phyloP scores from a whole-genome alignment of 495 filamentous ascomycete species.

The Cudoniella acicularis region DNA sequence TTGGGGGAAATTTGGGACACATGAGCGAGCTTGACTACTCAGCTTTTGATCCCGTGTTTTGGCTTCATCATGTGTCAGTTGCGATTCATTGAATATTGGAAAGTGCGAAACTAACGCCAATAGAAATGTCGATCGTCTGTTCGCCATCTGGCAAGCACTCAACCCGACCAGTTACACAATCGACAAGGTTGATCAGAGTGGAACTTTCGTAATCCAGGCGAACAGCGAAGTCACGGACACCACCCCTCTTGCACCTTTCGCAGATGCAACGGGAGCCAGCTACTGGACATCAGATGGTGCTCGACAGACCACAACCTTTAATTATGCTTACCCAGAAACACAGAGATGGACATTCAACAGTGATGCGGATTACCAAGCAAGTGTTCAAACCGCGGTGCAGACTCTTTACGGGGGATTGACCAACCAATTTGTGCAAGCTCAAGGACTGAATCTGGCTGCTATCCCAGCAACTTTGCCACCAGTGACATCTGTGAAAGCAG shows the following conservation, averaged over 20 bases:
- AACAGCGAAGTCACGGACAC: constrained; percentile 14
- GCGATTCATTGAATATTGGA: background rate
- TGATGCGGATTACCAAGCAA: constrained; percentile 10
- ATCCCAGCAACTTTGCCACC: background rate
- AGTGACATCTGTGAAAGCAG: background rate
- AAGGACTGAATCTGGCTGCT: background rate
- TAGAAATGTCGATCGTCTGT: constrained; percentile 40
- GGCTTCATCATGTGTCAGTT: constrained; percentile 43
- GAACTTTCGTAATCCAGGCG: constrained; percentile 44
- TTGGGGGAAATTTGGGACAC: constrained; percentile 36
- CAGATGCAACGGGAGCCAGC: constrained; percentile 11
- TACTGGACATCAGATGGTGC: constrained; percentile 20
- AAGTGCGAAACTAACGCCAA: constrained; percentile 32
- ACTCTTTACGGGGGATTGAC: constrained; percentile 18
- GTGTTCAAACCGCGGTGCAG: constrained; percentile 7
- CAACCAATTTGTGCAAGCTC: constrained; percentile 2
- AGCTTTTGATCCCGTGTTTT: constrained; percentile 42
- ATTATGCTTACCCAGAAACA: constrained; percentile 35
- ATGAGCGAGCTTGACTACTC: constrained; percentile 38
- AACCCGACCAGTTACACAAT: constrained; percentile 32
- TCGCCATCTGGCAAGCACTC: constrained; percentile 38
- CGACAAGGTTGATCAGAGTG: constrained; percentile 38
- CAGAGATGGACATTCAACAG: constrained; percentile 15
- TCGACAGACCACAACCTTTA: constrained; percentile 21
- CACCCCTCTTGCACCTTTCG: constrained; percentile 29